A percentile compares a stretch with the other conserved stretches of the same genome.
Conservation (phyloP, 2,329 filamentous ascomycete genomes). For the Cladosporium austrohemisphaericum region DNA sequence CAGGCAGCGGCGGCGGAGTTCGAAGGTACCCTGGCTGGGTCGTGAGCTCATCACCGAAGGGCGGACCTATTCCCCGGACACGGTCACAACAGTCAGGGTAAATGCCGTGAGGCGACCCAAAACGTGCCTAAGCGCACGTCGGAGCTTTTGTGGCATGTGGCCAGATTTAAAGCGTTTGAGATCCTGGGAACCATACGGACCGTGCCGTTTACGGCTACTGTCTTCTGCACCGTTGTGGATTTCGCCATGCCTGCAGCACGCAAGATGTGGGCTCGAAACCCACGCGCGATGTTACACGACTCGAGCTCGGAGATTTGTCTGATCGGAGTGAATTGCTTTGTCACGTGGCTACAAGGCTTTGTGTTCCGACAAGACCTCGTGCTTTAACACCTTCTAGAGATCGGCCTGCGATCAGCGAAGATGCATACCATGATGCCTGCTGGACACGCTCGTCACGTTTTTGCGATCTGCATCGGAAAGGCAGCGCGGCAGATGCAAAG, state of each 20-base stretch:
- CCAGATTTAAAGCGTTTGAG: slow-evolving; percentile 14
- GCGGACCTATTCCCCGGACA: slow-evolving; percentile 8
- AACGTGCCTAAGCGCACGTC: slow-evolving; percentile 8
- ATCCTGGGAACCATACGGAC: slow-evolving; percentile 15
- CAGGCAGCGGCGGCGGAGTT: slow-evolving; percentile 12
- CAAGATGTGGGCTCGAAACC: slow-evolving; percentile 9
- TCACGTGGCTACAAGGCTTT: slow-evolving; percentile 6
- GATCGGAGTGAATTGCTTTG: not conserved
- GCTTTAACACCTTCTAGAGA: not conserved
- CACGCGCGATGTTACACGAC: not conserved
- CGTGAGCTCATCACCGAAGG: slow-evolving; percentile 14
- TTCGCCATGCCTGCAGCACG: slow-evolving; percentile 4
- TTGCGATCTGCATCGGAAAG: slow-evolving; percentile 7
- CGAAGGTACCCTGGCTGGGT: slow-evolving; percentile 3
- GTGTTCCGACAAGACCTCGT: not conserved
- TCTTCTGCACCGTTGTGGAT: slow-evolving; percentile 9
- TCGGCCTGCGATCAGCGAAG: slow-evolving; percentile 1
- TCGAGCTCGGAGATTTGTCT: slow-evolving; percentile 9
- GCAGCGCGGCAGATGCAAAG: slow-evolving; percentile 1
- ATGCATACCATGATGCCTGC: not conserved
- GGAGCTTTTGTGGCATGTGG: slow-evolving; percentile 15
- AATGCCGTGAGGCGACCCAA: slow-evolving; percentile 14
- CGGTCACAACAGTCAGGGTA: slow-evolving; percentile 12
- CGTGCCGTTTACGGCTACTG: slow-evolving; percentile 15
- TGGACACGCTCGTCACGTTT: slow-evolving; percentile 5